phyloP scores from a whole-genome alignment of 2,329 filamentous ascomycete species.

The Penicillium sp. region DNA sequence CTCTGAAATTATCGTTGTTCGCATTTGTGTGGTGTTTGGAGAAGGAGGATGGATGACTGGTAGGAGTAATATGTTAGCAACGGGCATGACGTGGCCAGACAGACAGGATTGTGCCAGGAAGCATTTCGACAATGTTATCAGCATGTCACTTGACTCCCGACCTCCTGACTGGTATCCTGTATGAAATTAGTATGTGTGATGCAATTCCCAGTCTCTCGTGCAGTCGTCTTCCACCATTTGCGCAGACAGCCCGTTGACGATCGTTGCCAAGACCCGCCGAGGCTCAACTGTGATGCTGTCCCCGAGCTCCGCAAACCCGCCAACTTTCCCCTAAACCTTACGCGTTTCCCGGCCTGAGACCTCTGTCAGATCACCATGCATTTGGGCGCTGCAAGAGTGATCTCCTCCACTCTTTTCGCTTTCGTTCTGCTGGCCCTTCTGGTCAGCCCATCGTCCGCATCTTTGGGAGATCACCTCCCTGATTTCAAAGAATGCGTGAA shows the following conservation, averaged over 20 bases:
- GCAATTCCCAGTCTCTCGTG: neutral
- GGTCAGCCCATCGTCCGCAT: slow-evolving; percentile 59
- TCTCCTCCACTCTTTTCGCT: slow-evolving; percentile 29
- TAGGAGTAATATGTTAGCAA: too few relatives aligned
- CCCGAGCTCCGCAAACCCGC: slow-evolving; percentile 21
- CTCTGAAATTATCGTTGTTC: too few relatives aligned
- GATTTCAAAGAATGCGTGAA: slow-evolving; percentile 86
- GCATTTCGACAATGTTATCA: neutral
- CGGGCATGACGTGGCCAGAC: neutral
- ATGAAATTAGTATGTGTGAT: neutral
- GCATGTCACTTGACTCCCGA: neutral
- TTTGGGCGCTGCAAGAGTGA: slow-evolving; percentile 22
- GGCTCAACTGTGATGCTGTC: slow-evolving; percentile 14
- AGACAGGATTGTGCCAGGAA: neutral
- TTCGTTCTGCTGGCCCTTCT: slow-evolving; percentile 39
- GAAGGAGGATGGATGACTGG: too few relatives aligned
- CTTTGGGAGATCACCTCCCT: slow-evolving; percentile 78
- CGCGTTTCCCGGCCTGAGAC: slow-evolving; percentile 20
- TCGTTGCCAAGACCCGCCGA: slow-evolving; percentile 25
- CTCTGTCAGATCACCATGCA: slow-evolving; percentile 31
- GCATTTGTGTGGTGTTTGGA: too few relatives aligned
- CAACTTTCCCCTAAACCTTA: slow-evolving; percentile 18
- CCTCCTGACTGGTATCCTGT: neutral
- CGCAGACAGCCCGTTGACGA: slow-evolving; percentile 4
- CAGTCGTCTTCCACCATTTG: neutral